Conservation (phyloP, 805 yeast genomes). For the Maudiozyma barnettii region DNA sequence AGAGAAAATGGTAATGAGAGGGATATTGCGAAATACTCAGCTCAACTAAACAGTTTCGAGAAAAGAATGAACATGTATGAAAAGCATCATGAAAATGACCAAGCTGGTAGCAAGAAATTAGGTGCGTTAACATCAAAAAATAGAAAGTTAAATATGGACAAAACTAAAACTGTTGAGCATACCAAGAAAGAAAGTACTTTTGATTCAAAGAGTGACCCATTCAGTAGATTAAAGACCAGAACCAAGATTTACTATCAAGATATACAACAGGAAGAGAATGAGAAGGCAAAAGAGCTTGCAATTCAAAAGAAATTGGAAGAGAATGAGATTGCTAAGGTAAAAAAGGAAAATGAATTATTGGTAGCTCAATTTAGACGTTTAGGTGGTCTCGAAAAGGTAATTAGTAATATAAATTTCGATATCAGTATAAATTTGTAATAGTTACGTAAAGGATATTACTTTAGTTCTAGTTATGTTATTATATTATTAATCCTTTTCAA, state of each 20-base stretch:
- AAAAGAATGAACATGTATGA: conserved; percentile 30
- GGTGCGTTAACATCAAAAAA: conserved; percentile 77
- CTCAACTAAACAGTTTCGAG: conserved; percentile 36
- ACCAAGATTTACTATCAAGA: conserved; percentile 69
- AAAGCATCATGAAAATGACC: conserved; percentile 32
- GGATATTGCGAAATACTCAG: conserved; percentile 38
- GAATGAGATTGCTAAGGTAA: conserved; percentile 34
- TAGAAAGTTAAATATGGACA: conserved; percentile 67
- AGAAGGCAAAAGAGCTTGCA: conserved; percentile 47
- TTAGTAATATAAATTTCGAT: conserved; percentile 34
- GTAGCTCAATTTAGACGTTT: conserved; percentile 46
- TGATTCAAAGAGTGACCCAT: conserved; percentile 60
- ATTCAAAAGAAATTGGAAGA: conserved; percentile 35
- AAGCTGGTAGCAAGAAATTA: conserved; percentile 39
- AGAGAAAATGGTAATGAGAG: conserved; percentile 43
- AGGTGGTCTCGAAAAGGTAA: conserved; percentile 48
- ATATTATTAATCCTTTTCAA: no score
- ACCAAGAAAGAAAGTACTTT: conserved; percentile 38
- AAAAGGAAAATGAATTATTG: conserved; percentile 37
- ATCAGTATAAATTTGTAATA: conserved; percentile 30
- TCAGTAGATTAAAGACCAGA: conserved; percentile 78
- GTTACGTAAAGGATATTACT: not conserved
- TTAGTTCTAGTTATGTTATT: no score
- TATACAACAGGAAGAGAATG: conserved; percentile 47
- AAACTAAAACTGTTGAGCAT: conserved; percentile 71